A percentile compares a stretch with the other conserved stretches of the same genome.
Evolutionary conservation across 306 rosid genomes (phyloP).

Genomic region (Potentilla sterilis): DNA sequence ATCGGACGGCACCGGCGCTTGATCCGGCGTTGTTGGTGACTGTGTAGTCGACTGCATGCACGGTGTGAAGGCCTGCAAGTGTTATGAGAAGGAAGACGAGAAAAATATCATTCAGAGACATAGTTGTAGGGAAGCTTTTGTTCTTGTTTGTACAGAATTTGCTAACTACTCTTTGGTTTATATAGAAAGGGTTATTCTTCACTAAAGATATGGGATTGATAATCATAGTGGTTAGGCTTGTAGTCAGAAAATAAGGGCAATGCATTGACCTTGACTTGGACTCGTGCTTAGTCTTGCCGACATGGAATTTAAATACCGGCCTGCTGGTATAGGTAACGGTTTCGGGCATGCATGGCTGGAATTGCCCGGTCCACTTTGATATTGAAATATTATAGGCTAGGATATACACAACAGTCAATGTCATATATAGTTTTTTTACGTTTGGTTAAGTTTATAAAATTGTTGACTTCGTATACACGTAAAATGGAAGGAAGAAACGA

Average conservation of each 20-base stretch:
- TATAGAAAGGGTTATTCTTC: background rate
- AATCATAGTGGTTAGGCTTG: background rate
- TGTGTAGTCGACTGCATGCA: slow-evolving; percentile 21
- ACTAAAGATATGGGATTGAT: background rate
- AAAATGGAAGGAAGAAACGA: too few species aligned
- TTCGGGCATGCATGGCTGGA: too few species aligned
- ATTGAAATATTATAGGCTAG: too few species aligned
- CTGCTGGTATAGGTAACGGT: too few species aligned
- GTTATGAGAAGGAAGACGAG: slow-evolving; percentile 16
- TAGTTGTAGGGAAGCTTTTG: background rate
- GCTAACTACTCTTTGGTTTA: background rate
- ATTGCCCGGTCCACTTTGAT: too few species aligned
- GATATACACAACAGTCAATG: too few species aligned
- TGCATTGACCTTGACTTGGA: slow-evolving; percentile 17
- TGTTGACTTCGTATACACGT: too few species aligned
- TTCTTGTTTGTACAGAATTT: background rate
- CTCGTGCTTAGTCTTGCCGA: too few species aligned
- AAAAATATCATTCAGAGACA: slow-evolving; percentile 5
- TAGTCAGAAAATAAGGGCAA: background rate
- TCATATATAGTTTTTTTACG: too few species aligned
- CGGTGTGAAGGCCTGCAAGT: background rate
- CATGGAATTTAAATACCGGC: too few species aligned
- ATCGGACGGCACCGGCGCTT: slow-evolving; percentile 28
- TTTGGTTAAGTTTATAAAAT: too few species aligned
- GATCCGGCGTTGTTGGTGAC: slow-evolving; percentile 23